Conservation (phyloP, 2,329 filamentous ascomycete genomes). For the Fusarium sublunatum region DNA sequence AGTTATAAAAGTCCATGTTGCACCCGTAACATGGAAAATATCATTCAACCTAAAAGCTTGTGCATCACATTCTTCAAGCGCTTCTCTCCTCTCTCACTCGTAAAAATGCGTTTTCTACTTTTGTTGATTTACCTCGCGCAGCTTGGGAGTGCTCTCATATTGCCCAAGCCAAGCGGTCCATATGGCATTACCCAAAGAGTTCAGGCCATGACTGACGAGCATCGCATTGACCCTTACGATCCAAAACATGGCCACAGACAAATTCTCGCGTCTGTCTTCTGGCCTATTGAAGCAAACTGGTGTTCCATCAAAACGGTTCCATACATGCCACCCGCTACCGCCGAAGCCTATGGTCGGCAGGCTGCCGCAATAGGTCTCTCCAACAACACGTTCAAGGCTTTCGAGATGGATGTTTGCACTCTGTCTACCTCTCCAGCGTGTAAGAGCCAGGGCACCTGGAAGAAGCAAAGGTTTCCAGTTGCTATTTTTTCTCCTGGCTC, state of each 20-base stretch:
- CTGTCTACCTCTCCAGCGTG: slow-evolving; percentile 27
- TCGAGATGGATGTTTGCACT: slow-evolving; percentile 46
- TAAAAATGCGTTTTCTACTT: slow-evolving; percentile 34
- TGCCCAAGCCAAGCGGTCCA: slow-evolving; percentile 48
- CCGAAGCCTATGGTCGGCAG: slow-evolving; percentile 45
- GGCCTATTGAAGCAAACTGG: slow-evolving; percentile 44
- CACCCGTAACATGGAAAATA: not conserved
- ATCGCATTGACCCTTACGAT: slow-evolving; percentile 49
- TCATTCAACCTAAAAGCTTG: not conserved
- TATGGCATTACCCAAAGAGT: slow-evolving; percentile 46
- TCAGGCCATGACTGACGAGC: slow-evolving; percentile 46
- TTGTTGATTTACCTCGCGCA: slow-evolving; percentile 30
- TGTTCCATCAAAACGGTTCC: slow-evolving; percentile 38
- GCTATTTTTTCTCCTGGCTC: slow-evolving; percentile 59
- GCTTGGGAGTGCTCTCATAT: slow-evolving; percentile 38
- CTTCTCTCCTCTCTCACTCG: not conserved
- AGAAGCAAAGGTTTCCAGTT: slow-evolving; percentile 43
- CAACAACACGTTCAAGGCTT: slow-evolving; percentile 45
- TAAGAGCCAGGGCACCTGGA: slow-evolving; percentile 2
- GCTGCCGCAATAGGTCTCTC: slow-evolving; percentile 47
- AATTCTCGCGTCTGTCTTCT: slow-evolving; percentile 48
- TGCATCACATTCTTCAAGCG: not conserved
- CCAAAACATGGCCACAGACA: slow-evolving; percentile 40
- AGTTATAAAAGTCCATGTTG: slow-evolving; percentile 5
- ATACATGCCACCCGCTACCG: slow-evolving; percentile 52